Evolutionary conservation across 2,329 filamentous ascomycete species (phyloP).

Genomic region (Alternaria gaisen): DNA sequence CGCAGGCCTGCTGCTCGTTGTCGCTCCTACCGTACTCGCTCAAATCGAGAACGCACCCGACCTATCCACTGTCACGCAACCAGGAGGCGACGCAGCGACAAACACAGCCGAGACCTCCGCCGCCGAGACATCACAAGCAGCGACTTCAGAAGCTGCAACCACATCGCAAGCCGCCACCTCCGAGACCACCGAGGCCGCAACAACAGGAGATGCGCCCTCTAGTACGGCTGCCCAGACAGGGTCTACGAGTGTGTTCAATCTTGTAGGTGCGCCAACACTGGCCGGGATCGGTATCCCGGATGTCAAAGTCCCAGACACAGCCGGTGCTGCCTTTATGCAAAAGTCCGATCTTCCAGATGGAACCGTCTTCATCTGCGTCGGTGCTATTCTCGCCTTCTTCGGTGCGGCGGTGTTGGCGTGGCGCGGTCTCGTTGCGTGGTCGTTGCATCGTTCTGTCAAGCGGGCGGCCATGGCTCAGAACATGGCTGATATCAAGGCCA

Average conservation of each 20-base stretch:
- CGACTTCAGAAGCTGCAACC: constrained; percentile 10
- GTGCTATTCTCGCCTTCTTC: constrained; percentile 84
- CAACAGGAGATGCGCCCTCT: constrained; percentile 15
- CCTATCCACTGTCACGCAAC: constrained; percentile 35
- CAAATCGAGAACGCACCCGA: constrained; percentile 43
- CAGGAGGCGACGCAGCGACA: constrained; percentile 30
- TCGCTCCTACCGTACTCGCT: constrained; percentile 43
- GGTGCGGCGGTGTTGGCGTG: constrained; percentile 84
- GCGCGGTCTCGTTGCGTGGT: constrained; percentile 87
- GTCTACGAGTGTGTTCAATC: constrained; percentile 50
- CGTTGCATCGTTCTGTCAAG: constrained; percentile 89
- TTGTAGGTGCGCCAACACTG: constrained; percentile 57
- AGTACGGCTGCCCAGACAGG: constrained; percentile 26
- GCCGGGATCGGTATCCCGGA: constrained; percentile 69
- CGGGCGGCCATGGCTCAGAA: constrained; percentile 81
- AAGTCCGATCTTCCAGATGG: constrained; percentile 85
- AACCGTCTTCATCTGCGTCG: constrained; percentile 95
- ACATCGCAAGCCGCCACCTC: constrained; percentile 27
- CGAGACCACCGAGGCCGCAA: constrained; percentile 24
- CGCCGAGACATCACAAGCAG: constrained; percentile 13
- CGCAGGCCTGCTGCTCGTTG: constrained; percentile 41
- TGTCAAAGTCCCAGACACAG: constrained; percentile 81
- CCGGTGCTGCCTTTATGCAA: constrained; percentile 90
- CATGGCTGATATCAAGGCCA: constrained; percentile 72
- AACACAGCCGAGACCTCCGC: constrained; percentile 21